Conservation (phyloP, 2,329 filamentous ascomycete genomes). For the Zarea fungicola region DNA sequence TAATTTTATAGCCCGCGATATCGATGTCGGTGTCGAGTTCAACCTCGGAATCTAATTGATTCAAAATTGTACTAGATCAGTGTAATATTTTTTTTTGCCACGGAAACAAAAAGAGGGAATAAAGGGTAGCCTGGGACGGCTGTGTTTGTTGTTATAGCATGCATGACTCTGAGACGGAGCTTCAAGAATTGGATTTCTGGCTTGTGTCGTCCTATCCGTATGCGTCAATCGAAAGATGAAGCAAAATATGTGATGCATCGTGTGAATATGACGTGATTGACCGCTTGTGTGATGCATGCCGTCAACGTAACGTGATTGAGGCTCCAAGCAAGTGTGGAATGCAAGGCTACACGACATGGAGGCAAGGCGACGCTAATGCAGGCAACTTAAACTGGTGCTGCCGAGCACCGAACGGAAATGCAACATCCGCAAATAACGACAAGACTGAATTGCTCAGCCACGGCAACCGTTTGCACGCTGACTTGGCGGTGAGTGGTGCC, state of each 20-base stretch:
- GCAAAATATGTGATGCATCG: background rate
- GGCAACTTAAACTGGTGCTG: too few species aligned
- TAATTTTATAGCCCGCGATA: constrained; percentile 69
- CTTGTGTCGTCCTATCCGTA: constrained; percentile 6
- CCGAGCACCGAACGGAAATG: too few species aligned
- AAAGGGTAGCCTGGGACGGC: constrained; percentile 8
- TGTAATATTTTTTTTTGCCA: constrained; percentile 14
- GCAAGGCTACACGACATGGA: too few species aligned
- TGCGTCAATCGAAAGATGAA: constrained; percentile 8
- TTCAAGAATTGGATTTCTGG: background rate
- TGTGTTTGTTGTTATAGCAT: constrained; percentile 9
- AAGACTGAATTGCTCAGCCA: too few species aligned
- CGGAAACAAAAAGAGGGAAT: constrained; percentile 9
- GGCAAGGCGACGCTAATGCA: too few species aligned
- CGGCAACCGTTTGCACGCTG: too few species aligned
- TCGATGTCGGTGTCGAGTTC: constrained; percentile 95
- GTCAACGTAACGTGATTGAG: too few species aligned
- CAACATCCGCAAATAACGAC: too few species aligned
- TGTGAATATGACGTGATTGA: background rate
- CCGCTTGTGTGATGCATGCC: too few species aligned
- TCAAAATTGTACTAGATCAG: constrained; percentile 12
- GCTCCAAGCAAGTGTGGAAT: too few species aligned
- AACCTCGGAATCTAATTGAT: constrained; percentile 77
- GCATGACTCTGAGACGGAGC: constrained; percentile 8
- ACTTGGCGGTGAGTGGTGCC: too few species aligned